A percentile compares a stretch with the other conserved stretches of the same genome.
Conservation (phyloP, 306 rosid species). For the Notholithocarpus densiflorus region DNA sequence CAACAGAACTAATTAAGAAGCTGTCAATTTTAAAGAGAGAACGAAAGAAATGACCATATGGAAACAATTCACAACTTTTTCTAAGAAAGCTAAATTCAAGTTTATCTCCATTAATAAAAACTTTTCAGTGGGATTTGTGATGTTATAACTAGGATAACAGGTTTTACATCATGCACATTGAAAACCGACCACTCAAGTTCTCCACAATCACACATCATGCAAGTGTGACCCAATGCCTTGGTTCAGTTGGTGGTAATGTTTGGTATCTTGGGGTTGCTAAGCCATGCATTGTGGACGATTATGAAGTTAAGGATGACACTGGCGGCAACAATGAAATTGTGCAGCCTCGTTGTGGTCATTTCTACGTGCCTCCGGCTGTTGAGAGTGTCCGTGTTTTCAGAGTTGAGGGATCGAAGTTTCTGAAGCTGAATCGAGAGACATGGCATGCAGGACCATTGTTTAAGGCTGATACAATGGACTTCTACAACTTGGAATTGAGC, state of each 20-base stretch:
- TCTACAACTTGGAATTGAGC: slow-evolving; percentile 70
- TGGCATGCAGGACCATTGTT: slow-evolving; percentile 98
- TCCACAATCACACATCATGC: slow-evolving; percentile 77
- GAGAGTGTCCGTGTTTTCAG: slow-evolving; percentile 62
- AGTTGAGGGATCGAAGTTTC: slow-evolving; percentile 67
- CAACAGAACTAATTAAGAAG: too few species aligned
- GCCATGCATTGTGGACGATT: slow-evolving; percentile 54
- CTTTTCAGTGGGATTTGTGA: neutral
- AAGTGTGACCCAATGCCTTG: slow-evolving; percentile 85
- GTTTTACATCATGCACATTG: slow-evolving; percentile 71
- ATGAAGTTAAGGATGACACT: slow-evolving; percentile 22
- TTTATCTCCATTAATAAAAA: neutral
- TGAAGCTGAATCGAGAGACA: slow-evolving; percentile 78
- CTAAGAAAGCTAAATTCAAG: too few species aligned
- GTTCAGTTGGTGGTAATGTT: slow-evolving; percentile 63
- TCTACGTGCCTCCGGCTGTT: slow-evolving; percentile 55
- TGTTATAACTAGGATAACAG: slow-evolving; percentile 17
- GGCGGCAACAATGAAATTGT: slow-evolving; percentile 23
- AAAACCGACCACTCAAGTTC: slow-evolving; percentile 48
- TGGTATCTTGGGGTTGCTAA: slow-evolving; percentile 93
- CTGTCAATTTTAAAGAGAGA: too few species aligned
- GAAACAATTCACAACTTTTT: too few species aligned
- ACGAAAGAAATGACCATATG: too few species aligned
- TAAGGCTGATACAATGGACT: slow-evolving; percentile 50
- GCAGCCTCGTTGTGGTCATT: slow-evolving; percentile 50